Evolutionary conservation across 2,329 filamentous ascomycete species (phyloP).

Genomic region (Colletotrichum australisinense): DNA sequence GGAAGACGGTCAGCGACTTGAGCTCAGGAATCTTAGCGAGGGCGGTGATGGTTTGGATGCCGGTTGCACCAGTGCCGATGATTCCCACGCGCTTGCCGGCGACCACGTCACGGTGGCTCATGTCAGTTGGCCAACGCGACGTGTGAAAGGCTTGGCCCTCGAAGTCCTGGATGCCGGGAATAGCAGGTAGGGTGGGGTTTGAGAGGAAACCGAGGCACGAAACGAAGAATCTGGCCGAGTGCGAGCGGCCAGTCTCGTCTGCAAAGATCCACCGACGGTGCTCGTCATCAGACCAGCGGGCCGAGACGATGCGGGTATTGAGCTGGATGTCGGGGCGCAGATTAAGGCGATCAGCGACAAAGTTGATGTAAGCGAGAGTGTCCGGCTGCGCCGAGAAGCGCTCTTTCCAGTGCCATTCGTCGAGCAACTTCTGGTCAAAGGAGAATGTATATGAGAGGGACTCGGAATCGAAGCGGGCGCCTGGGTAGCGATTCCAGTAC

Average conservation of each 20-base stretch:
- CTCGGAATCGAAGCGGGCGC: slow-evolving; percentile 62
- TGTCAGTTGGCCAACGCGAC: slow-evolving; percentile 35
- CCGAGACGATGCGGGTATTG: neutral
- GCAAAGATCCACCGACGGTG: neutral
- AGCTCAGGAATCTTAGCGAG: slow-evolving; percentile 39
- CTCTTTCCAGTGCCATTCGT: slow-evolving; percentile 22
- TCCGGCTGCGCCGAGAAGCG: slow-evolving; percentile 12
- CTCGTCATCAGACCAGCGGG: neutral
- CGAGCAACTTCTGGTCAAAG: slow-evolving; percentile 6
- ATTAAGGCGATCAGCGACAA: too few relatives aligned
- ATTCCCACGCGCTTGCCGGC: slow-evolving; percentile 39
- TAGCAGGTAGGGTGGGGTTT: slow-evolving; percentile 47
- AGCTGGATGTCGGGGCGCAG: too few relatives aligned
- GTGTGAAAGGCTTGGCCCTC: slow-evolving; percentile 37
- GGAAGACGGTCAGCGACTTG: slow-evolving; percentile 47
- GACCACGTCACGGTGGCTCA: slow-evolving; percentile 28
- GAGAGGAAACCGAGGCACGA: slow-evolving; percentile 38
- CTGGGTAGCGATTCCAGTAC: slow-evolving; percentile 63
- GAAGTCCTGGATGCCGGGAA: slow-evolving; percentile 40
- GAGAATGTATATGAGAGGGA: slow-evolving; percentile 9
- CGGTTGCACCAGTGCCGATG: slow-evolving; percentile 47
- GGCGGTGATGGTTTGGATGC: slow-evolving; percentile 44
- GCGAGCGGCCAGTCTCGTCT: neutral
- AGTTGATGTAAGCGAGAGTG: slow-evolving; percentile 1
- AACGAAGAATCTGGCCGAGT: neutral